phyloP scores from a whole-genome alignment of 1,139 yeast species.

The Debaryomyces robertsiae region DNA sequence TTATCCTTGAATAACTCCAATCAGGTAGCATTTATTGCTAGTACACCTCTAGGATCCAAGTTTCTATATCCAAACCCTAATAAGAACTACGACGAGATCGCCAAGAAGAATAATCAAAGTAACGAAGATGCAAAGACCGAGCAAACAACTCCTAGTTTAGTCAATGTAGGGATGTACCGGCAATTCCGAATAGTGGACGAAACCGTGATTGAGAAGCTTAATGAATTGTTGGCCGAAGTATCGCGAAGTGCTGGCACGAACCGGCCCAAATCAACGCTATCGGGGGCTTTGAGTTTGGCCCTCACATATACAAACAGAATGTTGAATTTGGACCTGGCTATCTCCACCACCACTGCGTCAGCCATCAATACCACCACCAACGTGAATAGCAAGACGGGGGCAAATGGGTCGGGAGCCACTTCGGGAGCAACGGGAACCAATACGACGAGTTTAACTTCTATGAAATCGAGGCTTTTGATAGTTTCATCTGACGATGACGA shows the following conservation, averaged over 20 bases:
- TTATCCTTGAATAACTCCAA: conserved; percentile 83
- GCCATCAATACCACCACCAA: conserved; percentile 48
- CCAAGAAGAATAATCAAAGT: conserved; percentile 10
- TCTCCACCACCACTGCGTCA: conserved; percentile 50
- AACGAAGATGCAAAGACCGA: conserved; percentile 2
- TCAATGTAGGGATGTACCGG: conserved; percentile 65
- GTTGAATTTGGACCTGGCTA: conserved; percentile 52
- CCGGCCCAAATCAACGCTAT: conserved; percentile 45
- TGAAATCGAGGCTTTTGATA: conserved; percentile 73
- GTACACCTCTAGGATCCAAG: conserved; percentile 70
- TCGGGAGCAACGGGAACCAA: conserved; percentile 18
- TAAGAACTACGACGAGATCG: conserved; percentile 26
- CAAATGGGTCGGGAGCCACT: conserved; percentile 12
- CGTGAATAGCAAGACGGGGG: conserved; percentile 14
- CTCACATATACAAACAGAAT: conserved; percentile 77
- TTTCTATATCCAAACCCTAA: conserved; percentile 67
- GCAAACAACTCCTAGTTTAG: conserved; percentile 21
- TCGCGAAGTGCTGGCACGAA: conserved; percentile 22
- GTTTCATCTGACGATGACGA: conserved; percentile 78
- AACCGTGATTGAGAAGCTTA: conserved; percentile 64
- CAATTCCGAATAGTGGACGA: conserved; percentile 86
- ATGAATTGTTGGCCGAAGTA: conserved; percentile 43
- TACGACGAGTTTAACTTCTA: conserved; percentile 32
- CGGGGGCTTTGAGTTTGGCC: conserved; percentile 81
- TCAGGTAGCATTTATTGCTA: conserved; percentile 79